These are phyloP conservation scores for Talaromyces funiculosus DNA, from an alignment of 2,329 filamentous ascomycete genomes.

Conservation along the genomic window DNA sequence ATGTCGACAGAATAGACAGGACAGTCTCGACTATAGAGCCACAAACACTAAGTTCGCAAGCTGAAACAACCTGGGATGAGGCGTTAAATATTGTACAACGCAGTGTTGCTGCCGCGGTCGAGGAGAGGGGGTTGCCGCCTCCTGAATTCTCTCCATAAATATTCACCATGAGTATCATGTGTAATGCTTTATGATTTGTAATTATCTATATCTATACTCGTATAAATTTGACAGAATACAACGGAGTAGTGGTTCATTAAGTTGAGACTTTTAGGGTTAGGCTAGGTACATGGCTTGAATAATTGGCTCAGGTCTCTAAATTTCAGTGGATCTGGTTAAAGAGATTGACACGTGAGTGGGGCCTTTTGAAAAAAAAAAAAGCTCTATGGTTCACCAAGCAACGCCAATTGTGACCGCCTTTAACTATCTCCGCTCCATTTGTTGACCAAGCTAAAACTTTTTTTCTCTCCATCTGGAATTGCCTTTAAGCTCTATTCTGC, in stretches of 20 bases:
- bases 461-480: constrained; percentile 4
- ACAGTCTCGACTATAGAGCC: constrained; percentile 13
- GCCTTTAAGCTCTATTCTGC: background rate
- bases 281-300: too few relatives aligned
- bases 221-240: background rate
- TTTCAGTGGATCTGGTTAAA: background rate
- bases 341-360: constrained; percentile 2
- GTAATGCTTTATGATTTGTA: background rate
- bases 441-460: constrained; percentile 9
- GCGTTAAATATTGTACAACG: constrained; percentile 37
- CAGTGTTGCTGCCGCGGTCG: constrained; percentile 39
- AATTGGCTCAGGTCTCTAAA: too few relatives aligned
- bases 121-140: constrained; percentile 41
- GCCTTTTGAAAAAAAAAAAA: constrained; percentile 5
- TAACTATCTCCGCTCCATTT: constrained; percentile 6
- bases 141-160: constrained; percentile 34
- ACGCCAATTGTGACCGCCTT: constrained; percentile 10
- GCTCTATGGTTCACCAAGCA: constrained; percentile 5
- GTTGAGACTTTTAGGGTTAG: background rate
- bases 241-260: too few relatives aligned
- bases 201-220: background rate
- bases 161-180: background rate
- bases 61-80: constrained; percentile 28
- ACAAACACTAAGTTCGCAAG: constrained; percentile 16
- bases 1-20: constrained; percentile 35